These are phyloP conservation scores for Penicillium thymicola DNA, from an alignment of 2,329 filamentous ascomycete genomes.

Conservation along the genomic window DNA sequence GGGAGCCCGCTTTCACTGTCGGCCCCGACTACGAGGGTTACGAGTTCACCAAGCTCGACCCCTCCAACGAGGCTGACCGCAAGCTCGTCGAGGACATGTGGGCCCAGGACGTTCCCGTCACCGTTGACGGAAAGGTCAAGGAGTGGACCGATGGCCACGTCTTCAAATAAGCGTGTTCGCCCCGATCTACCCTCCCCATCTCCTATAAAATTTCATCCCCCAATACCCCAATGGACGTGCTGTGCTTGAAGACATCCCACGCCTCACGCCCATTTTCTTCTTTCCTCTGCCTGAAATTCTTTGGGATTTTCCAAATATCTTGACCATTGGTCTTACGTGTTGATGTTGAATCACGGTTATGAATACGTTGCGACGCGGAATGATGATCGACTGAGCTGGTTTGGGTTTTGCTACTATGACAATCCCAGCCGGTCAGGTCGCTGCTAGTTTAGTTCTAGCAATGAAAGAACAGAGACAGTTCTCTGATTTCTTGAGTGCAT, in stretches of 20 bases:
- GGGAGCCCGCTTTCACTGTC: conserved; percentile 86
- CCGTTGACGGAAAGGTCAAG: conserved; percentile 82
- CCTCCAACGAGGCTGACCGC: conserved; percentile 76
- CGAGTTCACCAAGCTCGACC: conserved; percentile 94
- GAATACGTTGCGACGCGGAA: conserved; percentile 27
- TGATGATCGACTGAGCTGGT: conserved; percentile 16
- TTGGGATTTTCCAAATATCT: conserved; percentile 17
- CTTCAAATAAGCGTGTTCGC: conserved; percentile 76
- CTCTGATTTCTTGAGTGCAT: conserved; percentile 5
- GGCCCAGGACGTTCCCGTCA: conserved; percentile 84
- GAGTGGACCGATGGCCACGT: conserved; percentile 90
- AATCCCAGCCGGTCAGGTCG: conserved; percentile 6
- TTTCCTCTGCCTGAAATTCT: conserved; percentile 6
- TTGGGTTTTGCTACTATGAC: conserved; percentile 4
- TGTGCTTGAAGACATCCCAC: conserved; percentile 4
- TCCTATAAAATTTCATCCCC: conserved; percentile 13
- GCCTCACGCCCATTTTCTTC: conserved; percentile 8
- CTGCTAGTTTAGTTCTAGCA: conserved; percentile 22
- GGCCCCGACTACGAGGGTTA: conserved; percentile 98
- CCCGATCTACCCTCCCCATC: neutral
- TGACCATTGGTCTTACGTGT: conserved; percentile 18
- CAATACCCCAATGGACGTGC: conserved; percentile 21
- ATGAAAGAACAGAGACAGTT: conserved; percentile 14
- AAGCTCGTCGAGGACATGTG: conserved; percentile 83
- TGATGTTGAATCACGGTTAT: conserved; percentile 28